Base-by-base conservation (phyloP, 768 basidiomycete species). In the Boletus bicolor region DNA sequence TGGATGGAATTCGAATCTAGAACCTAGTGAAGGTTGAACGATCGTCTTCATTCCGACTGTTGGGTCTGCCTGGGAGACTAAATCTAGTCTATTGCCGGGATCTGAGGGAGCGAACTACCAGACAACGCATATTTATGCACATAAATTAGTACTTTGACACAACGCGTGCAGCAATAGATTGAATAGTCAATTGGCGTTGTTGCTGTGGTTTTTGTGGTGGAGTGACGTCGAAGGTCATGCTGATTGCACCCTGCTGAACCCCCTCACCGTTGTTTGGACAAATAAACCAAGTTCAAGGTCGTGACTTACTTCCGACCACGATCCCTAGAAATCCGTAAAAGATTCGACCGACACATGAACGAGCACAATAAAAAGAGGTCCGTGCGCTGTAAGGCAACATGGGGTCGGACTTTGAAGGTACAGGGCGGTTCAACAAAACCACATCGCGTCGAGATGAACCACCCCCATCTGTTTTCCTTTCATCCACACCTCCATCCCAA, bases 391-490 rank as follows among this genome's bases (percentile, higher is more conserved):
- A 59, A 68, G 58, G 58, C 62, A 68, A 61, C 64, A 58, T 56
- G 55, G 58, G 57, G 68, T 73, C 70, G 70, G 70, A 71, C 70
- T 71, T 71, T 71, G 72, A 71, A 71, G 70, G 72, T 26, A 64
- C 51, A 64, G 70, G 71, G 70, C 58, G 69, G 72, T 71, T 61
- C 70, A 73, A 71, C 69, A 71, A 73, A 71, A 71, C 69, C 63
- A 67, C 64, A 62, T 68, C 70, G 68, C 70, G 70, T 72, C 72
- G 68, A 72, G 71, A 71, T 70, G 70, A 70, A 73, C 70, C 71
- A 70, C 64, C 63, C 67, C 55, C 70, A 62, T 63, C 59, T 54
- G 58, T 66, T 65, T 62, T 58, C 59, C 63, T 67, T 70, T 68
- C 69, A 59, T 61, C 64, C 64, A 58, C 60, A 59, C 49, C 57